Conservation (phyloP, 805 yeast genomes). For the Metschnikowia corniflorae region DNA sequence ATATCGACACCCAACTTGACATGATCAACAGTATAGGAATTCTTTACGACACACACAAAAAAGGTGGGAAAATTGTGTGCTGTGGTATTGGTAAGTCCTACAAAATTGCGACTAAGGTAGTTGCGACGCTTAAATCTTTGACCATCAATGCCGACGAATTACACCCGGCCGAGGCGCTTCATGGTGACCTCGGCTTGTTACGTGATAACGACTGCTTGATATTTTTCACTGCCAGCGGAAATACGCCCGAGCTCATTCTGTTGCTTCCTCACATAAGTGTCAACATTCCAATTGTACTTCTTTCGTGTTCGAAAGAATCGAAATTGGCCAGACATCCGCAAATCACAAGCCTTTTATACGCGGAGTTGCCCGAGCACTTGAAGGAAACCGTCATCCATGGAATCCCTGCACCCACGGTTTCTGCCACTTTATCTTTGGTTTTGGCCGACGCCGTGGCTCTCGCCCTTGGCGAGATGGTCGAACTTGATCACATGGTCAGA, state of each 20-base stretch:
- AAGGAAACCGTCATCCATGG: constrained; percentile 69
- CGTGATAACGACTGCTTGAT: constrained; percentile 56
- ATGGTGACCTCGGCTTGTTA: constrained; percentile 82
- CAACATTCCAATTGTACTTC: constrained; percentile 51
- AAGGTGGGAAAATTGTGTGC: constrained; percentile 66
- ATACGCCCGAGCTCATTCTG: constrained; percentile 68
- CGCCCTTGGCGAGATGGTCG: constrained; percentile 66
- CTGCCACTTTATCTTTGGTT: constrained; percentile 72
- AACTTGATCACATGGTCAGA: constrained; percentile 52
- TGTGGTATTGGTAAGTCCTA: constrained; percentile 84
- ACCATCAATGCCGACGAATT: constrained; percentile 63
- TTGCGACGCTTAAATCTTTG: constrained; percentile 79
- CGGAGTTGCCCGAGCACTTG: constrained; percentile 55
- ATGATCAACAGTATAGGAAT: constrained; percentile 41
- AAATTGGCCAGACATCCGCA: constrained; percentile 49
- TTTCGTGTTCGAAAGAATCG: constrained; percentile 62
- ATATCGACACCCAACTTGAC: constrained; percentile 44
- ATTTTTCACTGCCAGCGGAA: constrained; percentile 76
- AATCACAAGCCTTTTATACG: constrained; percentile 52
- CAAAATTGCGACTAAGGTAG: constrained; percentile 73
- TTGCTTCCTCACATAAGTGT: constrained; percentile 56
- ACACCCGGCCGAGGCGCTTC: constrained; percentile 87
- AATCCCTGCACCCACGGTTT: constrained; percentile 81
- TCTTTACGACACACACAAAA: constrained; percentile 24
- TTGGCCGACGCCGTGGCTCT: constrained; percentile 76